These are phyloP conservation scores for Alternaria atra DNA, from an alignment of 2,329 filamentous ascomycete genomes.

Conservation along the genomic window DNA sequence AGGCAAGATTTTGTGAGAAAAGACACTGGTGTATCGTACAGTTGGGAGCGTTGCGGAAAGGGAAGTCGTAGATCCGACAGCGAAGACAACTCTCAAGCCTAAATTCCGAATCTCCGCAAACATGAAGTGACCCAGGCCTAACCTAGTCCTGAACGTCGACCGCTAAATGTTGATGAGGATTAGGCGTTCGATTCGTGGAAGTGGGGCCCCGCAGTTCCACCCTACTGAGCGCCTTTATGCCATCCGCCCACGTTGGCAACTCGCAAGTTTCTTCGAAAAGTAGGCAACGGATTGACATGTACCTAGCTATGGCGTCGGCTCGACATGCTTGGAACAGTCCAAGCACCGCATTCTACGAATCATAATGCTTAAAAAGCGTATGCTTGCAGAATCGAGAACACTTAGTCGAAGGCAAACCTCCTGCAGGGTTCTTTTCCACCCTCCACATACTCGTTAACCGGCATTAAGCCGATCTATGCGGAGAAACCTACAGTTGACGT, in stretches of 20 bases:
- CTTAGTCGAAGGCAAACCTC: neutral
- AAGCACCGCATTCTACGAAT: neutral
- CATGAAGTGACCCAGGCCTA: slow-evolving; percentile 15
- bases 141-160: slow-evolving; percentile 20
- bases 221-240: slow-evolving; percentile 9
- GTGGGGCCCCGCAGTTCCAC: slow-evolving; percentile 43
- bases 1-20: neutral
- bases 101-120: slow-evolving; percentile 17
- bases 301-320: slow-evolving; percentile 3
- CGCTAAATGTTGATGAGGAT: slow-evolving; percentile 28
- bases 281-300: neutral
- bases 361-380: neutral
- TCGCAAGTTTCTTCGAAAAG: neutral
- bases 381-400: slow-evolving; percentile 2
- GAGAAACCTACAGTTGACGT: neutral
- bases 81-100: slow-evolving; percentile 23
- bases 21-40: neutral
- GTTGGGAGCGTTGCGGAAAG: slow-evolving; percentile 14
- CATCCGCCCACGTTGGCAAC: neutral
- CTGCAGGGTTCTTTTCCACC: neutral
- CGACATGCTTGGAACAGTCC: neutral
- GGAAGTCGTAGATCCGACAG: neutral
- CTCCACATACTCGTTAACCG: neutral
- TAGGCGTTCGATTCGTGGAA: slow-evolving; percentile 22
- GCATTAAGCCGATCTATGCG: neutral